phyloP scores from a whole-genome alignment of 129 eudicot genomes.

The carrot (Daucus carota) region DH1_v3.0 NC_030387.2:32255501-32256000 shows the following conservation, averaged over 20 bases:
- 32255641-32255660: no score
- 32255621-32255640: background rate
- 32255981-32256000: background rate
- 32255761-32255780: background rate
- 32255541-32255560: background rate
- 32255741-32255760: background rate
- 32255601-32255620: background rate
- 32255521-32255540: background rate
- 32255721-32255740: background rate
- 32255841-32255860: background rate
- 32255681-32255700: background rate
- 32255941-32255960: background rate
- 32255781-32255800: background rate
- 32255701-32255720: background rate
- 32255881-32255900: background rate
- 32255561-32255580: background rate
- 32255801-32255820: background rate
- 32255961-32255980: background rate
- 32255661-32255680: background rate
- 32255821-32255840: background rate
- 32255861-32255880: background rate
- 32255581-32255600: background rate
- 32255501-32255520: background rate
- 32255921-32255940: background rate
- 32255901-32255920: background rate